Base-by-base conservation (phyloP, 805 yeast species). In the Vanderwaltozyma yarrowii region DNA sequence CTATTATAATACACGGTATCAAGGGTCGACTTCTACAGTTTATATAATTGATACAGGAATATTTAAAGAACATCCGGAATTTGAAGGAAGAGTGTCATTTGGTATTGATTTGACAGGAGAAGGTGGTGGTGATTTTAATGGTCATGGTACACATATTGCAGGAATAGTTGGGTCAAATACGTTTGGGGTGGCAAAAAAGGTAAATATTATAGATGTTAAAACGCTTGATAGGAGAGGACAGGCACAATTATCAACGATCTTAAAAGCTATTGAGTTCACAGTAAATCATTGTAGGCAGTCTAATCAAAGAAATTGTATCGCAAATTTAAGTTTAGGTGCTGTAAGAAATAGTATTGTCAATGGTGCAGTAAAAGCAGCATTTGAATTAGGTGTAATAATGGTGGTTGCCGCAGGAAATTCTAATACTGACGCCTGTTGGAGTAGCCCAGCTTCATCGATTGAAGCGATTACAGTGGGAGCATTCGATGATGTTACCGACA, bases 61-160 rank as follows among this genome's bases (percentile, higher is more conserved):
- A n/a, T 60, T 61, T 44, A 66, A 65, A 13, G 67, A 66, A 5
- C 79, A 77, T 52, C 73, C 71, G n/a, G 82, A 80, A 30, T 62
- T 81, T 52, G 79, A 71, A 50, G 79, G 75, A 0, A 62, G 92
- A 40, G 85, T 79, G 7, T 47, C 45, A 5, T 54, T 60, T 41
- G 88, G 88, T 0, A 69, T 65, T 7, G 83, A 80, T 50, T 73
- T 78, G 41, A 78, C 85, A 0, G 65, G 63, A 2, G 80, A 74
- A 45, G 74, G 76, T 1, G 52, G 66, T 1, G 85, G 83, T 6
- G 96, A 87, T 54, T 62, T 61, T 10, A 79, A 55, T 38, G 96
- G 96, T 0, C 96, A 87, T 56, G 96, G 95, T 0, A 85, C 96
- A 1, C 96, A 87, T 60, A 94, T 88, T 33, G 95, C 96, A 0